Conservation (phyloP, 805 yeast species). For the Candida nitratophila region DNA sequence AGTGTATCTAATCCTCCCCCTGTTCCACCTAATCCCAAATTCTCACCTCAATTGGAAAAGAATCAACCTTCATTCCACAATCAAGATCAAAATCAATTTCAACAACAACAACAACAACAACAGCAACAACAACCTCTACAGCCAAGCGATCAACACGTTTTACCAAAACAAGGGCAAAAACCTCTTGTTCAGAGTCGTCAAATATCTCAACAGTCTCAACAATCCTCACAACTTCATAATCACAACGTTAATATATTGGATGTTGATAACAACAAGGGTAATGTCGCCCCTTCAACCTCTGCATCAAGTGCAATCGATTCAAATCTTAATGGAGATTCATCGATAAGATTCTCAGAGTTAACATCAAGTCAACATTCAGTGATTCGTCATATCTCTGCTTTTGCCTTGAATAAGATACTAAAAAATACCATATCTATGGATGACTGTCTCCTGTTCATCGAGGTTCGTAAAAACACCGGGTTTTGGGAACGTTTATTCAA, state of each 20-base stretch:
- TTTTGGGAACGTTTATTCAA: conserved; percentile 48
- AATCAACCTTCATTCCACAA: background rate
- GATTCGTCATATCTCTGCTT: conserved; percentile 52
- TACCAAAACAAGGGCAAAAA: too few species aligned
- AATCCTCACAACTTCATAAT: too few species aligned
- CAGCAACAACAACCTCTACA: background rate
- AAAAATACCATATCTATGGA: conserved; percentile 26
- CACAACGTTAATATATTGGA: too few species aligned
- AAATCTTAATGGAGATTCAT: background rate
- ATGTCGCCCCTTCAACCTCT: background rate
- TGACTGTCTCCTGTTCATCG: conserved; percentile 35
- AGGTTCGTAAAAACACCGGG: conserved; percentile 33
- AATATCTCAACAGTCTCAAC: background rate
- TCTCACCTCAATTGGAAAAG: background rate
- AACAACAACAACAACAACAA: background rate
- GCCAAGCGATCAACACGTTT: background rate
- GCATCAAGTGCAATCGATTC: background rate
- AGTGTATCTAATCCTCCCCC: background rate
- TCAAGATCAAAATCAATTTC: background rate
- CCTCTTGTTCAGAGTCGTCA: background rate
- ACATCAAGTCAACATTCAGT: conserved; percentile 49
- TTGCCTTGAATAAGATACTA: conserved; percentile 35
- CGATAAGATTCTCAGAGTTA: conserved; percentile 58
- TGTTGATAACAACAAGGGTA: background rate
- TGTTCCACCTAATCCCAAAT: background rate